Conservation (phyloP, 2,329 filamentous ascomycete genomes). For the Fonsecaea pedrosoi region DNA sequence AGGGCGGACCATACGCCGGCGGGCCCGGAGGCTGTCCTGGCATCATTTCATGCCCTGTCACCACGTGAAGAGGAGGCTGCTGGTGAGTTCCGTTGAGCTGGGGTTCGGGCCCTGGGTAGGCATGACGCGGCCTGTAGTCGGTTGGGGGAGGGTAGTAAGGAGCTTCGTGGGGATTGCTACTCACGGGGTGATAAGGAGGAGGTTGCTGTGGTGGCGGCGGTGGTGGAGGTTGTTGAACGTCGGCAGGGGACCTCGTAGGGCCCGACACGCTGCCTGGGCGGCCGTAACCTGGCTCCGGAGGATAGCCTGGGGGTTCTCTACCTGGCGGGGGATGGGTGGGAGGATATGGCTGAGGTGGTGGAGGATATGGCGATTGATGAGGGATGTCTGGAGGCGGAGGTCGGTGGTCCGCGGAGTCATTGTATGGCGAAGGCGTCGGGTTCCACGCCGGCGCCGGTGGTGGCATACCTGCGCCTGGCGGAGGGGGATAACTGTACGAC, state of each 20-base stretch:
- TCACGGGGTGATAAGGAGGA: slow-evolving; percentile 36
- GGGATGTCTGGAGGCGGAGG: slow-evolving; percentile 35
- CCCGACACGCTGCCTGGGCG: slow-evolving; percentile 39
- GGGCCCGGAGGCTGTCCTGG: slow-evolving; percentile 31
- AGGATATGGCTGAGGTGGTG: slow-evolving; percentile 32
- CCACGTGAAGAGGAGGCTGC: slow-evolving; percentile 35
- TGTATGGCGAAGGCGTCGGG: slow-evolving; percentile 39
- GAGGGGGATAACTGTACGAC: slow-evolving; percentile 39
- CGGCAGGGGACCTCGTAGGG: slow-evolving; percentile 39
- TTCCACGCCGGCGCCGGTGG: slow-evolving; percentile 36
- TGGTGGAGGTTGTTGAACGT: slow-evolving; percentile 25
- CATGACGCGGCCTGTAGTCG: slow-evolving; percentile 38
- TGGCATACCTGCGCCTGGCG: slow-evolving; percentile 35
- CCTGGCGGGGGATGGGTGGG: slow-evolving; percentile 29
- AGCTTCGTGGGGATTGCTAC: slow-evolving; percentile 34
- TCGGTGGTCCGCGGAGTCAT: slow-evolving; percentile 37
- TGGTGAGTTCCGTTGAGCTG: slow-evolving; percentile 38
- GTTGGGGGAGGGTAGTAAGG: slow-evolving; percentile 37
- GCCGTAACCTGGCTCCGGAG: slow-evolving; percentile 39
- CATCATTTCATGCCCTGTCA: slow-evolving; percentile 41
- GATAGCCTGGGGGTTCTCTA: slow-evolving; percentile 35
- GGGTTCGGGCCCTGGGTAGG: slow-evolving; percentile 36
- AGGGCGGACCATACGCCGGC: slow-evolving; percentile 35
- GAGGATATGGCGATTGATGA: slow-evolving; percentile 32
- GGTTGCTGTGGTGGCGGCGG: slow-evolving; percentile 2